Evolutionary conservation across 768 basidiomycete species (phyloP).

Genomic region (Psilocybe sp.): DNA sequence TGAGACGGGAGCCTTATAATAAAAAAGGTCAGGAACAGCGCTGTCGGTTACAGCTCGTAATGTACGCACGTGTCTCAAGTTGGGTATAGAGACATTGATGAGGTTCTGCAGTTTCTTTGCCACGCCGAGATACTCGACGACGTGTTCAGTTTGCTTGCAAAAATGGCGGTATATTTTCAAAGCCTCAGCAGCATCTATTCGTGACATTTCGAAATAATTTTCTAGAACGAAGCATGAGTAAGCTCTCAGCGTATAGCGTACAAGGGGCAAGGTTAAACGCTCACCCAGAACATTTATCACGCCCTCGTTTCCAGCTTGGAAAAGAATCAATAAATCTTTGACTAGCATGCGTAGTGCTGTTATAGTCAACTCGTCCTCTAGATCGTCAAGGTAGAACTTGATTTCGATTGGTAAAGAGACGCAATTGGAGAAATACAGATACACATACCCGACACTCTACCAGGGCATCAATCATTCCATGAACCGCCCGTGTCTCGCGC

Average conservation of each 20-base stretch:
- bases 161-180: constrained; percentile 90
- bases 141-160: constrained; percentile 88
- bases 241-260: constrained; percentile 16
- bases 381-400: constrained; percentile 91
- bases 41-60: background rate
- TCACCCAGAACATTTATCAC: constrained; percentile 78
- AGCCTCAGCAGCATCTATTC: constrained; percentile 83
- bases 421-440: background rate
- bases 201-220: constrained; percentile 98
- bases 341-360: constrained; percentile 90
- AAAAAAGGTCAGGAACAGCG: background rate
- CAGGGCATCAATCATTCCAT: constrained; percentile 84
- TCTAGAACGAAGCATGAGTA: constrained; percentile 45
- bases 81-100: constrained; percentile 91
- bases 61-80: constrained; percentile 76
- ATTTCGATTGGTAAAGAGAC: background rate
- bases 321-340: constrained; percentile 92
- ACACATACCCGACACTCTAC: constrained; percentile 83
- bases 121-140: constrained; percentile 89
- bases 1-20: constrained; percentile 84
- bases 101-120: constrained; percentile 93
- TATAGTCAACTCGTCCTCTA: constrained; percentile 89
- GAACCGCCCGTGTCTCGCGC: constrained; percentile 88
- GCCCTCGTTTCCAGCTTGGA: constrained; percentile 96
- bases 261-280: constrained; percentile 17